Evolutionary conservation across 176 grass and related monocot genomes (phyloP).

Genomic region (Panicum miliaceum): DNA sequence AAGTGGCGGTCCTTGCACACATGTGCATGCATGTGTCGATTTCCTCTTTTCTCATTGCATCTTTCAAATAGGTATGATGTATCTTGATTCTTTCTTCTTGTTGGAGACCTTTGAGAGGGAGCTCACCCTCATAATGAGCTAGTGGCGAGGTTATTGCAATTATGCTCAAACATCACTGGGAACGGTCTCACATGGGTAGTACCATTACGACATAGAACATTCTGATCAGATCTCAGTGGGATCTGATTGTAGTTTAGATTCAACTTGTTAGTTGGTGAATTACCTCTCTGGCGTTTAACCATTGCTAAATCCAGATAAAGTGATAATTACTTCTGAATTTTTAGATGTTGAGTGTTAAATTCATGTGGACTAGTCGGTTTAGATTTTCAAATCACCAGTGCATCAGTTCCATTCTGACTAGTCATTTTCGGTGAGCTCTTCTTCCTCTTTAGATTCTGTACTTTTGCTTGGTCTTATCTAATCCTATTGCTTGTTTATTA

Average conservation of each 20-base stretch:
- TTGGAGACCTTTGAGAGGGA: conserved; percentile 36
- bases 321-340: not conserved
- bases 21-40: conserved; percentile 60
- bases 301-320: not conserved
- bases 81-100: conserved; percentile 37
- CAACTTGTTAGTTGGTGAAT: conserved; percentile 3
- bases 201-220: conserved; percentile 25
- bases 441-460: conserved; percentile 35
- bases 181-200: conserved; percentile 36
- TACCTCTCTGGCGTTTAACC: not conserved
- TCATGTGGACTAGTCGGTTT: conserved; percentile 23
- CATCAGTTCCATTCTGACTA: conserved; percentile 44
- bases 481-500: conserved; percentile 34
- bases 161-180: conserved; percentile 30
- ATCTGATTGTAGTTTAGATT: conserved; percentile 16
- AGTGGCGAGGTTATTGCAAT: conserved; percentile 33
- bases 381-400: conserved; percentile 20
- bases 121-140: conserved; percentile 33
- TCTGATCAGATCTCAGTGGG: not conserved
- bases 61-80: conserved; percentile 45
- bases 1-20: conserved; percentile 51
- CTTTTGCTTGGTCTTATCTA: conserved; percentile 59
- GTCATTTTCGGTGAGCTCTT: conserved; percentile 45
- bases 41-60: conserved; percentile 17
- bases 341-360: not conserved